Conservation (phyloP, 2,329 filamentous ascomycete species). For the Fusarium concolor region DNA sequence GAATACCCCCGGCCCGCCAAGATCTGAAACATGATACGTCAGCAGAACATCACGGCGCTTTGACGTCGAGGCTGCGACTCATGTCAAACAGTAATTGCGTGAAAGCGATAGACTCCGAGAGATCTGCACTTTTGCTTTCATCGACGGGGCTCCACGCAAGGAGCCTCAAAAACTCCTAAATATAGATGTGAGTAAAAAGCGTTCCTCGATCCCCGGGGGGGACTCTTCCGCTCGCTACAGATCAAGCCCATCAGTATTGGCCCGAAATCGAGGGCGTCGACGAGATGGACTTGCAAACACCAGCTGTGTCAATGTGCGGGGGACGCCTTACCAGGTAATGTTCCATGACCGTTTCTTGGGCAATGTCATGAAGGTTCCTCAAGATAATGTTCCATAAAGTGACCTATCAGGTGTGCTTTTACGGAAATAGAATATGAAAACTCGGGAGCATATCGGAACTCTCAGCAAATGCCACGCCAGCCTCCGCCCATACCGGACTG, state of each 20-base stretch:
- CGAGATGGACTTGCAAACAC: background rate
- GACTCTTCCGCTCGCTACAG: background rate
- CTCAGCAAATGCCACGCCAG: too few species aligned
- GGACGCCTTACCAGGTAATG: background rate
- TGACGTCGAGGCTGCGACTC: background rate
- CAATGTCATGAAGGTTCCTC: too few species aligned
- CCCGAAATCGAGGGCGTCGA: background rate
- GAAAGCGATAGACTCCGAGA: background rate
- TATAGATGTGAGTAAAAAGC: background rate
- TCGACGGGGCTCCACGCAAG: background rate
- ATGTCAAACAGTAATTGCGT: background rate
- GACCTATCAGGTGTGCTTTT: too few species aligned
- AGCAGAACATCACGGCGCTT: background rate
- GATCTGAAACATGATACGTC: background rate
- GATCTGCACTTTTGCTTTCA: background rate
- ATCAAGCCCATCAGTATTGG: background rate
- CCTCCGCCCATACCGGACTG: too few species aligned
- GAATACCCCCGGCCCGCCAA: background rate
- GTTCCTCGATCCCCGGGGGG: background rate
- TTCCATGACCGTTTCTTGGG: background rate
- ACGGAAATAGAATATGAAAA: too few species aligned
- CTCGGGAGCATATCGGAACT: too few species aligned
- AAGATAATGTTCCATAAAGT: too few species aligned
- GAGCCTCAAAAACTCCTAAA: background rate
- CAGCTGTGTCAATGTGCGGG: background rate